phyloP scores from a whole-genome alignment of 75 land plant species.

The Selaginella tamariscina region DNA sequence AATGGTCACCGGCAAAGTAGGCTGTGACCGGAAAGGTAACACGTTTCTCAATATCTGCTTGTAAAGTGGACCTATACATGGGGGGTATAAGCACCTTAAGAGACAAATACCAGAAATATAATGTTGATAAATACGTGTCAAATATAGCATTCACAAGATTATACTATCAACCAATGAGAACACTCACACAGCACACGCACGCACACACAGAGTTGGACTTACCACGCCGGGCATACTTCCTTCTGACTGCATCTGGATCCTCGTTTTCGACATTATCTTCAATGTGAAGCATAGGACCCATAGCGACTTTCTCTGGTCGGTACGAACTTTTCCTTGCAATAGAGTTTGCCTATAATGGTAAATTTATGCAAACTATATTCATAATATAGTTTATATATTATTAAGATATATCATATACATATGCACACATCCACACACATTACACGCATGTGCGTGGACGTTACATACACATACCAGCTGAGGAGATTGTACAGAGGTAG shows the following conservation, averaged over 20 bases:
- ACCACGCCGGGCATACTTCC: slow-evolving; percentile 75
- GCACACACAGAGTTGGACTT: slow-evolving; percentile 13
- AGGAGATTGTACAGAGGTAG: neutral
- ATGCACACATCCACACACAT: too few species aligned
- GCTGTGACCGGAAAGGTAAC: slow-evolving; percentile 82
- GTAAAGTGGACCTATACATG: slow-evolving; percentile 65
- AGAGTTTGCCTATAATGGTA: neutral
- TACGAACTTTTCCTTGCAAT: neutral
- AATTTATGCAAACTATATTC: too few species aligned
- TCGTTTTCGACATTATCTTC: slow-evolving; percentile 28
- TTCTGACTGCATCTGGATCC: slow-evolving; percentile 55
- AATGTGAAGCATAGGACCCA: neutral
- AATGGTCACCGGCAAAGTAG: slow-evolving; percentile 76
- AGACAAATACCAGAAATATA: neutral
- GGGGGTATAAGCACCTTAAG: slow-evolving; percentile 10
- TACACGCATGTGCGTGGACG: too few species aligned
- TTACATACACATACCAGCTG: too few species aligned
- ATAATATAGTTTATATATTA: too few species aligned
- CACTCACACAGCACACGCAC: neutral
- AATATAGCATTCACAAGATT: too few species aligned
- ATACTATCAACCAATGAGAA: neutral
- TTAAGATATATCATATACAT: too few species aligned
- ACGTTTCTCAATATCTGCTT: slow-evolving; percentile 60
- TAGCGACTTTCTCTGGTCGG: neutral
- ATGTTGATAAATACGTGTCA: too few species aligned